These are phyloP conservation scores for Nemania abortiva DNA, from an alignment of 2,329 filamentous ascomycete species.

Conservation along the genomic window DNA sequence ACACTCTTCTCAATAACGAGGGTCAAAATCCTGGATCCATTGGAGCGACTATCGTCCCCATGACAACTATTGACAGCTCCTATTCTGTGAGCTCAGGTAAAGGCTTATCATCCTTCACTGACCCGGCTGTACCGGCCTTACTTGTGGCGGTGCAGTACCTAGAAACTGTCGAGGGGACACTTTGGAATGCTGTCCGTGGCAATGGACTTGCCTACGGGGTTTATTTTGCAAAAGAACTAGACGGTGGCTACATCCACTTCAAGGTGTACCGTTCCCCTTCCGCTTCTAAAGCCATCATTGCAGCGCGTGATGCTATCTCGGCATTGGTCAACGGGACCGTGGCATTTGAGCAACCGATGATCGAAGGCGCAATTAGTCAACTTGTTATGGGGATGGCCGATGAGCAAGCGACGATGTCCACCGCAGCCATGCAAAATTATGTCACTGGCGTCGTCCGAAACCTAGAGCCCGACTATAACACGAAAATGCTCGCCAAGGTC, in stretches of 20 bases:
- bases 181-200: constrained; percentile 93
- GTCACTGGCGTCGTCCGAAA: constrained; percentile 82
- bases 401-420: constrained; percentile 86
- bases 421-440: constrained; percentile 86
- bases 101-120: constrained; percentile 79
- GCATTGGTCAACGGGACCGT: constrained; percentile 78
- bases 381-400: constrained; percentile 90
- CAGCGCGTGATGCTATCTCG: constrained; percentile 79
- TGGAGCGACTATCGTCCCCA: constrained; percentile 83
- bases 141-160: constrained; percentile 92
- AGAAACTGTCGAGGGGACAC: constrained; percentile 90
- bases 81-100: constrained; percentile 82
- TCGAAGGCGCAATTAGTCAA: constrained; percentile 90
- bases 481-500: constrained; percentile 80
- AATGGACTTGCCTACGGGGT: constrained; percentile 94
- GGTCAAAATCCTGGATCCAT: constrained; percentile 81
- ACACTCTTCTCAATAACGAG: constrained; percentile 78
- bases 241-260: constrained; percentile 84
- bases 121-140: constrained; percentile 83
- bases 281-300: constrained; percentile 84
- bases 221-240: constrained; percentile 80
- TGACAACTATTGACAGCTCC: constrained; percentile 92
- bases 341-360: constrained; percentile 81
- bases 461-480: constrained; percentile 81
- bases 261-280: constrained; percentile 92